These are phyloP conservation scores for Paraglomus brasilianum DNA, from an alignment of 192 early-diverging fungal species.

Conservation along the genomic window DNA sequence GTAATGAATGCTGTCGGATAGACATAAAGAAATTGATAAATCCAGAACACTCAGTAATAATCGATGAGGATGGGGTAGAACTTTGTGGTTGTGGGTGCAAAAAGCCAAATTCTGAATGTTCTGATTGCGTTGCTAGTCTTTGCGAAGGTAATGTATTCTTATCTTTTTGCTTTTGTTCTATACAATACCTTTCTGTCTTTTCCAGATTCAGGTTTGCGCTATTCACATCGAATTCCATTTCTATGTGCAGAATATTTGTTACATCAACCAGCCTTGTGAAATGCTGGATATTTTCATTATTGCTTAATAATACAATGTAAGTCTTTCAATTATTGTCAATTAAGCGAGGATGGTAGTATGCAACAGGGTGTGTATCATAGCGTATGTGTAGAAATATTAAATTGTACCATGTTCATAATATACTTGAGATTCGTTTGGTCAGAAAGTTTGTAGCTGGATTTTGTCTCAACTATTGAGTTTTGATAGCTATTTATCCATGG, in stretches of 20 bases:
- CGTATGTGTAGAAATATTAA: too few species aligned
- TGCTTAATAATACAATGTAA: too few species aligned
- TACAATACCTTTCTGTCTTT: not conserved
- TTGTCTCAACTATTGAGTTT: too few species aligned
- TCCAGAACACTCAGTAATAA: slow-evolving; percentile 1
- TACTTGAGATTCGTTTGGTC: too few species aligned
- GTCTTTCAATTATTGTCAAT: too few species aligned
- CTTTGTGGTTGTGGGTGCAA: slow-evolving; percentile 60
- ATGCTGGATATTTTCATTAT: too few species aligned
- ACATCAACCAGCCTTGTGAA: slow-evolving; percentile 3
- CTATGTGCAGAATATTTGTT: slow-evolving; percentile 5
- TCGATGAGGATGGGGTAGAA: slow-evolving; percentile 52
- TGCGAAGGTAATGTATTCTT: slow-evolving; percentile 43
- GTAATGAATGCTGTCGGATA: slow-evolving; percentile 31
- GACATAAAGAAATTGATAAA: slow-evolving; percentile 25
- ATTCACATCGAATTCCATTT: not conserved
- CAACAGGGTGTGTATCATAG: too few species aligned
- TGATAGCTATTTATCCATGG: too few species aligned
- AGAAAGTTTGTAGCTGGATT: too few species aligned
- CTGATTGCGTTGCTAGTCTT: slow-evolving; percentile 50
- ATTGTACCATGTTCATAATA: too few species aligned
- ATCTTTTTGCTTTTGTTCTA: not conserved
- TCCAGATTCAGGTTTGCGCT: too few species aligned
- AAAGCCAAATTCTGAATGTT: slow-evolving; percentile 52
- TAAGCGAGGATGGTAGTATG: too few species aligned